Percentiles rank a stretch among this genome's conserved stretches.
These are phyloP conservation scores for Microdochium nivale DNA, from an alignment of 2,329 filamentous ascomycete genomes.

Conservation along the genomic window DNA sequence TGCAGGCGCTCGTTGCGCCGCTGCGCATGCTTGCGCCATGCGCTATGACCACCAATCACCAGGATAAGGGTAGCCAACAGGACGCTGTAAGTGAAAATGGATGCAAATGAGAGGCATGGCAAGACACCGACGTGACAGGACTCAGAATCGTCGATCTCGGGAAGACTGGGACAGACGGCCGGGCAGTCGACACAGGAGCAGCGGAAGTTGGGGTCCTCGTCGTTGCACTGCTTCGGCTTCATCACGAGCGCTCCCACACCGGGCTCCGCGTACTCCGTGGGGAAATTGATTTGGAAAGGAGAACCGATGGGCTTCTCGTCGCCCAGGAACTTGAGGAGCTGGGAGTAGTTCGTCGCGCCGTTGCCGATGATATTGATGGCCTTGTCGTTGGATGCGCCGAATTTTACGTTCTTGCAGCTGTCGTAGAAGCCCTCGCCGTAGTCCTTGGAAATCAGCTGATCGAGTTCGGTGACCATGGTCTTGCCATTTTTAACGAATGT, in stretches of 20 bases:
- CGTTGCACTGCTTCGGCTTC: conserved; percentile 79
- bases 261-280: conserved; percentile 48
- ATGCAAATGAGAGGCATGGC: conserved; percentile 90
- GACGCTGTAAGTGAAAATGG: conserved; percentile 76
- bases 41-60: conserved; percentile 64
- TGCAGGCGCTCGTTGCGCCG: conserved; percentile 76
- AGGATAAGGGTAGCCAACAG: conserved; percentile 60
- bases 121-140: conserved; percentile 77
- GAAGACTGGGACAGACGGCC: conserved; percentile 73
- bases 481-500: conserved; percentile 53
- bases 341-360: conserved; percentile 80
- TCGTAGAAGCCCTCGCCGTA: conserved; percentile 88
- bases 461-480: conserved; percentile 69
- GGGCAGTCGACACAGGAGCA: conserved; percentile 94
- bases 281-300: conserved; percentile 98
- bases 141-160: conserved; percentile 59
- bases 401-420: conserved; percentile 98
- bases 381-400: conserved; percentile 84
- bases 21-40: conserved; percentile 64
- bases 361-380: conserved; percentile 96
- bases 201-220: conserved; percentile 73
- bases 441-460: conserved; percentile 76
- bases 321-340: conserved; percentile 85
- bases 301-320: conserved; percentile 87
- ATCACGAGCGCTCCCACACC: conserved; percentile 67